Evolutionary conservation across 768 basidiomycete genomes (phyloP).

Genomic region (Leccinum boreale): DNA sequence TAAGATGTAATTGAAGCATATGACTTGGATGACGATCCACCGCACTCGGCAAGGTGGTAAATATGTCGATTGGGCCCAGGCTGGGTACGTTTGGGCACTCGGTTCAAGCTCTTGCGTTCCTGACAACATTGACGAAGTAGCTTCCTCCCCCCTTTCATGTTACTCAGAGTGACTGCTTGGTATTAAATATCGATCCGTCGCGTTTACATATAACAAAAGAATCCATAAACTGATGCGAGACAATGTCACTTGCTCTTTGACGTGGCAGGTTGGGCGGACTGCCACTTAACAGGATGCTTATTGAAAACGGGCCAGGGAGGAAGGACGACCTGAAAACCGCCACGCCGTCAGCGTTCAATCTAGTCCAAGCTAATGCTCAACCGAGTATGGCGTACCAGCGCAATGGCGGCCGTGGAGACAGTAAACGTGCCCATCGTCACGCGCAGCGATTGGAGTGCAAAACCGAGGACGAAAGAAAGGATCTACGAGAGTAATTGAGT

Average conservation of each 20-base stretch:
- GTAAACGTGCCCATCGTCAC: constrained; percentile 24
- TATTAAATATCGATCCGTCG: background rate
- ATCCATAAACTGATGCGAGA: background rate
- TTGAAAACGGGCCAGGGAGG: constrained; percentile 63
- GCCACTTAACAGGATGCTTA: constrained; percentile 21
- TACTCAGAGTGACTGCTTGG: background rate
- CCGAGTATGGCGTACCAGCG: constrained; percentile 15
- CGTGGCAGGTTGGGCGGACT: constrained; percentile 15
- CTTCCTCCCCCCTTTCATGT: background rate
- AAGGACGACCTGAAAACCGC: constrained; percentile 44
- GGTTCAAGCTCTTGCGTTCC: background rate
- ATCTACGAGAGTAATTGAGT: constrained; percentile 13
- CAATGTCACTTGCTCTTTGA: constrained; percentile 21
- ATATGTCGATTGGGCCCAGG: background rate
- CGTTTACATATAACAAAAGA: background rate
- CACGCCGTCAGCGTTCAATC: background rate
- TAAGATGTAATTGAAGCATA: background rate
- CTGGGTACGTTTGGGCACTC: background rate
- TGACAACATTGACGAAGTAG: background rate
- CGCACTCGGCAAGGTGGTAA: background rate
- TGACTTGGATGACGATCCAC: background rate
- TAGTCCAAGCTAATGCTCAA: no score
- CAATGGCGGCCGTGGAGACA: constrained; percentile 17
- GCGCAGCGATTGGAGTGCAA: constrained; percentile 26
- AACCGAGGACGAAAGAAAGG: constrained; percentile 29